Base-by-base conservation (phyloP, 2,329 filamentous ascomycete species). In the Fusarium mundagurra region DNA sequence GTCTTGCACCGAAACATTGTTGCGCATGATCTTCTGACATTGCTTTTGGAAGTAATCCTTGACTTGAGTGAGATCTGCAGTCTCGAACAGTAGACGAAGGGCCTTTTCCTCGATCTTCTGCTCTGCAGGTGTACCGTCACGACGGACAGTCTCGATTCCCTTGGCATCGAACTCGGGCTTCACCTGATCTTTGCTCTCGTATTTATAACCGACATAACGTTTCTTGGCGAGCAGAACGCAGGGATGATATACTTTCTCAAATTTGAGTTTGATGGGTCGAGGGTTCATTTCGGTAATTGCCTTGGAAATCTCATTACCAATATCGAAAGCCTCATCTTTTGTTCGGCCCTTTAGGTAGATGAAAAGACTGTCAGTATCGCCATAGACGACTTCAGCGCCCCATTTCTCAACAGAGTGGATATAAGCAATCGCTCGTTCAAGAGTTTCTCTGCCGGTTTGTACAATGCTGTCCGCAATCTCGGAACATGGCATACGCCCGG, bases 381-480 rank as follows among this genome's bases (percentile, higher is more conserved):
- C 97, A 77, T 99, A 99, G 2, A 99, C 96, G 1, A 99, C 96
- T 83, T 99, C 96, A 3, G 96, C 96, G 16, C 92, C 93, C 97
- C 97, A 99, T 70, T 90, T 89, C 73, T 92, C 89, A 18, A 95
- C 91, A 0, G 94, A 94, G 79, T 99, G 96, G 43, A 99, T 98
- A 64, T 95, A 87, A 0, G 95, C 94, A 72, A 98, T 97, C 6
- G 96, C 94, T 69, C 94, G 94, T 82, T 99, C 96, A 2, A 99
- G 89, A 0, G 96, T 99, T 83, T 99, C 96, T 18, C 96, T 91
- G 2, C 93, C 96, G 1, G 96, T 97, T 82, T 99, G 96, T 1
- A 99, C 96, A 78, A 99, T 99, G 82, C 94, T 98, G 84, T 99
- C 96, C 13, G 96, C 96, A 73, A 99, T 98, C 82, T 99, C 96